These are phyloP conservation scores for Theobroma cacao DNA, from an alignment of 345 rosid genomes.

Conservation along the genomic window DNA sequence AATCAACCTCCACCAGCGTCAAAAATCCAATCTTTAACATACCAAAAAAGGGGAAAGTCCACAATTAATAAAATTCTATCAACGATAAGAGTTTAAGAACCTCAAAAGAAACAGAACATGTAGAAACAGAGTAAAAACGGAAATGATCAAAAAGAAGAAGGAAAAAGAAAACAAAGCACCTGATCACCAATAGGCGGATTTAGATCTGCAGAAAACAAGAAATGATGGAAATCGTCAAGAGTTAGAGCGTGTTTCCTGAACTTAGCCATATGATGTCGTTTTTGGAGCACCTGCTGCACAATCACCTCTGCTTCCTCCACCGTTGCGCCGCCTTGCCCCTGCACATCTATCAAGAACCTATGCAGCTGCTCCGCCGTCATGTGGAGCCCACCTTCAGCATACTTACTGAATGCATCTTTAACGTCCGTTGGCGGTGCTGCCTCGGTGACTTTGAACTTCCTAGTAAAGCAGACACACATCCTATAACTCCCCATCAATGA, in stretches of 20 bases:
- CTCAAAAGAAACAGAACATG: too few relatives aligned
- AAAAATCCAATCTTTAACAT: neutral
- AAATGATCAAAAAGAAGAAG: neutral
- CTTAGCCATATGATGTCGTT: constrained; percentile 60
- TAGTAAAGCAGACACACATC: constrained; percentile 63
- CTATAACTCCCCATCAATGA: constrained; percentile 60
- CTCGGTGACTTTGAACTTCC: constrained; percentile 64
- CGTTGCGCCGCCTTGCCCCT: constrained; percentile 34
- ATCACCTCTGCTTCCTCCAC: constrained; percentile 51
- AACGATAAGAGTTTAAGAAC: too few relatives aligned
- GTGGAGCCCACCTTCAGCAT: constrained; percentile 49
- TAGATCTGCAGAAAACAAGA: constrained; percentile 56
- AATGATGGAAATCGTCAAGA: constrained; percentile 66
- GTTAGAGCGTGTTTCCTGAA: constrained; percentile 60
- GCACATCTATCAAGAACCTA: constrained; percentile 51
- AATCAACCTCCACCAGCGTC: neutral
- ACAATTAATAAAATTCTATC: neutral
- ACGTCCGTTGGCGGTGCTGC: constrained; percentile 70
- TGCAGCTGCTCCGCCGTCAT: constrained; percentile 71
- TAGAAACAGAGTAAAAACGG: neutral
- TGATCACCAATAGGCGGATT: constrained; percentile 53
- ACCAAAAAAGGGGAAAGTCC: neutral
- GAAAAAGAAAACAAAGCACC: constrained; percentile 27
- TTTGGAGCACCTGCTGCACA: constrained; percentile 50
- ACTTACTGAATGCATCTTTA: constrained; percentile 47